Evolutionary conservation across 2,329 filamentous ascomycete genomes (phyloP), one percentile per base, ranked within the genome.

Genomic region (Chaetomiaceae sp.): DNA sequence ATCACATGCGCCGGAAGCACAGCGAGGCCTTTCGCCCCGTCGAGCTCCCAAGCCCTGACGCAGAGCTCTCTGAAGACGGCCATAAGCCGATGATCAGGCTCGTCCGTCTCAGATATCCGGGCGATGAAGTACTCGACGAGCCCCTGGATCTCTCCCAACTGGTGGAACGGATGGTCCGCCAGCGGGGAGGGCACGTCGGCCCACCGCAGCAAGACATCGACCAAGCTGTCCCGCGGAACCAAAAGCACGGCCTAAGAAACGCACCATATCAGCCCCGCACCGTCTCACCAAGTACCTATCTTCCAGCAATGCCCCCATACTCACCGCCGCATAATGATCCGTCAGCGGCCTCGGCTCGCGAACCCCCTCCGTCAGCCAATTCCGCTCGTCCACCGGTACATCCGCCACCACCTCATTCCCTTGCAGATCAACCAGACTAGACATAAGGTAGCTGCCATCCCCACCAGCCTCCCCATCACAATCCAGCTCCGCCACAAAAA

Each of bases 151-250:
- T 17, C 24, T 14, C 11, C 10, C 14, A 22, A 20, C 4, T 26
- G n/a, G 6, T 29, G 15, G 18, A 15, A 22, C 30, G 33, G 42
- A 6, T 18, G 17, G 17, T n/a, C n/a, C 18, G 37, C 12, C n/a
- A 22, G 10, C 5, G 35, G 17, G 14, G 33, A 9, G 2, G 43
- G 19, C 3, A 14, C 12, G 12, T 35, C 20, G 3, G 15, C 29
- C 19, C 34, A 22, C 6, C 38, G 34, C 41, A 51, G 41, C 30
- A 56, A 22, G 34, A 50, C 51, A 26, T 49, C 49, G 12, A 47
- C 51, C 35, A 52, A 22, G 15, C 39, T 45, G 35, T 54, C 53
- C n/a, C 47, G 42, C 6, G 53, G 42, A 32, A 54, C 33, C 6
- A 56, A 29, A 11, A 56, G 15, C 6, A 55, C 36, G 3, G 48